Base-by-base conservation (phyloP, 2,329 filamentous ascomycete genomes). In the Ophiostoma sp. region DNA sequence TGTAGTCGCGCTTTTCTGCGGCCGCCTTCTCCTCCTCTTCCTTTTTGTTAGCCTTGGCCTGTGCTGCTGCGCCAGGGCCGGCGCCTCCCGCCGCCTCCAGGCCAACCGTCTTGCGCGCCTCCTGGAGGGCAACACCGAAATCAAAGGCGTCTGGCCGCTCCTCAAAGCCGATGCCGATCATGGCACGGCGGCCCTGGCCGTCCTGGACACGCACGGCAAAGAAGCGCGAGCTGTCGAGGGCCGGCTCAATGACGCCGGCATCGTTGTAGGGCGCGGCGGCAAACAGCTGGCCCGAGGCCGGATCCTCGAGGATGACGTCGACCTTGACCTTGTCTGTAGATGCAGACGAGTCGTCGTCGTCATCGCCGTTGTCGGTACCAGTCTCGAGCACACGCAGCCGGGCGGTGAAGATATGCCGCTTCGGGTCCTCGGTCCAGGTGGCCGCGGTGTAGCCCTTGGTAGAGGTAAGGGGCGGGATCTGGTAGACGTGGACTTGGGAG, bases 111-210 rank as follows among this genome's bases (percentile, higher is more conserved):
- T 90, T 89, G 74, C 89, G 82, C 27, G 88, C 89, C 77, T 95
- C 92, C 77, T 93, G 90, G 76, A 96, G 79, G 16, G 89, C 86
- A 66, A 96, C 89, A 71, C 87, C 86, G 74, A 96, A 93, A 76
- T 97, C 92, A 73, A 96, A 94, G 1, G 93, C 91, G 74, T 94
- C 91, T 74, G 86, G 88, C 65, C 93, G 82, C 77, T 96, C 92
- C 80, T 96, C 92, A 75, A 96, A 96, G 9, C 92, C 93, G 72
- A 96, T 86, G 9, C 93, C 92, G 69, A 97, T 79, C 63, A 90
- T 85, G 11, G 93, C 92, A 77, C 92, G 93, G 73, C 89, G 84
- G 1, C 90, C 88, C 55, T 85, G 84, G 47, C 88, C 89, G 71
- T 93, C 91, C 69, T 91, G 87, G 1, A 96, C 92, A 14, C 90